Percentiles rank a stretch among this genome's conserved stretches.
Evolutionary conservation across 192 early-diverging fungal genomes (phyloP).

Genomic region (Coemansia sp.): DNA sequence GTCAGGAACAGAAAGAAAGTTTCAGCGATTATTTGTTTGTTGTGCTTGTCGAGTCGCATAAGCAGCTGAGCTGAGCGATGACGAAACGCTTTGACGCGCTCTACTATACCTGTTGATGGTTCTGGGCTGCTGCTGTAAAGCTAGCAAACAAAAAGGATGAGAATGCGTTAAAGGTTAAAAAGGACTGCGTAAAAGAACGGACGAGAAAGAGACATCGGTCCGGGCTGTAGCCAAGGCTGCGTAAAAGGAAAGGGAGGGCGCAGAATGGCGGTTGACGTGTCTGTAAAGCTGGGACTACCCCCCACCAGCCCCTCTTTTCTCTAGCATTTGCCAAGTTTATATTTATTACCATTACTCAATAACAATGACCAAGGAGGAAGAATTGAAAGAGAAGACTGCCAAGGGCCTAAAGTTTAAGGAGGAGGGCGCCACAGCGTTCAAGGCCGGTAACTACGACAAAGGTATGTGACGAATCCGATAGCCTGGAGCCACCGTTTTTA

Average conservation of each 20-base stretch:
- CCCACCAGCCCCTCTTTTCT: background rate
- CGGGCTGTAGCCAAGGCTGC: background rate
- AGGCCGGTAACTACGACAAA: slow-evolving; percentile 23
- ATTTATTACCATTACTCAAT: background rate
- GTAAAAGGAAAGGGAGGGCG: background rate
- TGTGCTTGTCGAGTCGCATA: background rate
- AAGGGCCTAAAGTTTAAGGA: slow-evolving; percentile 40
- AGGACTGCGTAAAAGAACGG: background rate
- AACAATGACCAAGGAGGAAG: slow-evolving; percentile 8
- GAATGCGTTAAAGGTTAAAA: background rate
- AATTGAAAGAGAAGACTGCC: slow-evolving; percentile 17
- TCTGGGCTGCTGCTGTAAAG: background rate
- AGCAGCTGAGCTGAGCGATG: slow-evolving; percentile 6
- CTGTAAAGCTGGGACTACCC: background rate
- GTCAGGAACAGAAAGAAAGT: background rate
- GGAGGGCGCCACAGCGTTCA: slow-evolving; percentile 32
- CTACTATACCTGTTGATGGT: slow-evolving; percentile 1
- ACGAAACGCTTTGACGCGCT: background rate
- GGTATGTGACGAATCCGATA: slow-evolving; percentile 15
- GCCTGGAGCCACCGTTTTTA: background rate
- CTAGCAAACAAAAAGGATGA: background rate
- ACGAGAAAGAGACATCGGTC: background rate
- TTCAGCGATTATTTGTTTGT: slow-evolving; percentile 1
- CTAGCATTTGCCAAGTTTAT: background rate
- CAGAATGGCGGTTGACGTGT: background rate